phyloP scores from a whole-genome alignment of 129 eudicot species.

The Lactuca sativa region DNA sequence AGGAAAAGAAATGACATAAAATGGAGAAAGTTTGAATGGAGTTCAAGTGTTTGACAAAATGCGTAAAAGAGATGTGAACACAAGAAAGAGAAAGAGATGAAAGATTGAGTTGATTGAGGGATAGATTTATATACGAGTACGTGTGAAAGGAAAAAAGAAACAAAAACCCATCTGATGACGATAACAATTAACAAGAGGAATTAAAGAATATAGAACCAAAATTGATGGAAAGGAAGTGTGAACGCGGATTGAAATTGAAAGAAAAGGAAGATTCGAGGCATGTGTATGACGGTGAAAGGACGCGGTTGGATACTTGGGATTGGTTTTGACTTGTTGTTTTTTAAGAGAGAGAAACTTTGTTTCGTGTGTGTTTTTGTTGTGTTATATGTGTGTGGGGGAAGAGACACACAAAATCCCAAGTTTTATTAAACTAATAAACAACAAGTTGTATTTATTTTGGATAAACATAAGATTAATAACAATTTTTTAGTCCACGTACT shows the following conservation, averaged over 20 bases:
- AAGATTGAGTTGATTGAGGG: background rate
- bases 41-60: slow-evolving; percentile 52
- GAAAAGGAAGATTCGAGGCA: slow-evolving; percentile 57
- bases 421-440: no score
- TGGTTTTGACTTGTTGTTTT: slow-evolving; percentile 37
- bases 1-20: background rate
- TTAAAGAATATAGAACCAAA: slow-evolving; percentile 12
- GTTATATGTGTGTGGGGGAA: background rate
- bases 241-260: slow-evolving; percentile 36
- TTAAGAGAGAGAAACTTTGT: slow-evolving; percentile 7
- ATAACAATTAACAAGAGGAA: slow-evolving; percentile 1
- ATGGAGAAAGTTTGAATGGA: slow-evolving; percentile 20
- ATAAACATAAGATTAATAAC: no score
- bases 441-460: no score
- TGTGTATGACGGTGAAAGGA: slow-evolving; percentile 37
- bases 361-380: slow-evolving; percentile 1
- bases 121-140: slow-evolving; percentile 12
- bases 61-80: slow-evolving; percentile 54
- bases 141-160: slow-evolving; percentile 18
- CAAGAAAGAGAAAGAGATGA: slow-evolving; percentile 2
- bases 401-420: background rate
- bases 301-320: slow-evolving; percentile 66
- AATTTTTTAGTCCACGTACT: no score
- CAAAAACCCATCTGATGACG: slow-evolving; percentile 18
- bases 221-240: slow-evolving; percentile 41